These are phyloP conservation scores for Nasturtium officinale DNA, from an alignment of 345 rosid genomes.

Conservation along the genomic window DNA sequence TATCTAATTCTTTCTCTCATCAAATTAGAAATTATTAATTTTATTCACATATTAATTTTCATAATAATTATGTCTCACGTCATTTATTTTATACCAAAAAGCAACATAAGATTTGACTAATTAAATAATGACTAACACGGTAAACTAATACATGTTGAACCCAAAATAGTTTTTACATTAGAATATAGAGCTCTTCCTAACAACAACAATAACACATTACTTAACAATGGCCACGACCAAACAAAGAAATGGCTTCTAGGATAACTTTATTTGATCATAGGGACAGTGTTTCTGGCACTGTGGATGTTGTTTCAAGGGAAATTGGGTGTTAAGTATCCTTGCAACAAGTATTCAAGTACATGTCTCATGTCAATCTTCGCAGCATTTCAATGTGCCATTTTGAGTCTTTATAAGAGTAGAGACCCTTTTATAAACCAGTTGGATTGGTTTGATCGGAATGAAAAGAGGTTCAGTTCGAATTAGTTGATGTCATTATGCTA, in stretches of 20 bases:
- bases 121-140: too few species aligned
- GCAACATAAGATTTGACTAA: too few species aligned
- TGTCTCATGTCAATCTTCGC: slow-evolving; percentile 58
- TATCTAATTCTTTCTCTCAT: too few species aligned
- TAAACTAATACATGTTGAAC: too few species aligned
- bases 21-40: too few species aligned
- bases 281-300: slow-evolving; percentile 46
- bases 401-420: slow-evolving; percentile 48
- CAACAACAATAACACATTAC: slow-evolving; percentile 4
- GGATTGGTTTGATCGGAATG: neutral
- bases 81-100: too few species aligned
- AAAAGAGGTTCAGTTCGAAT: neutral
- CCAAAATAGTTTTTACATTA: too few species aligned
- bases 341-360: slow-evolving; percentile 57
- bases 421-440: too few species aligned
- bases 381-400: slow-evolving; percentile 55
- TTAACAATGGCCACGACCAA: slow-evolving; percentile 36
- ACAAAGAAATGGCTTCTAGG: slow-evolving; percentile 53
- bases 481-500: neutral
- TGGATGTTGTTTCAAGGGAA: slow-evolving; percentile 64
- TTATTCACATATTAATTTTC: too few species aligned
- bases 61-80: too few species aligned
- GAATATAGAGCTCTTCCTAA: neutral
- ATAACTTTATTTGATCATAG: slow-evolving; percentile 42
- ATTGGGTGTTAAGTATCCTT: slow-evolving; percentile 51